A percentile compares a stretch with the other conserved stretches of the same genome.
Conservation (phyloP, 805 yeast genomes). For the Debaryomyces prosopidis region DNA sequence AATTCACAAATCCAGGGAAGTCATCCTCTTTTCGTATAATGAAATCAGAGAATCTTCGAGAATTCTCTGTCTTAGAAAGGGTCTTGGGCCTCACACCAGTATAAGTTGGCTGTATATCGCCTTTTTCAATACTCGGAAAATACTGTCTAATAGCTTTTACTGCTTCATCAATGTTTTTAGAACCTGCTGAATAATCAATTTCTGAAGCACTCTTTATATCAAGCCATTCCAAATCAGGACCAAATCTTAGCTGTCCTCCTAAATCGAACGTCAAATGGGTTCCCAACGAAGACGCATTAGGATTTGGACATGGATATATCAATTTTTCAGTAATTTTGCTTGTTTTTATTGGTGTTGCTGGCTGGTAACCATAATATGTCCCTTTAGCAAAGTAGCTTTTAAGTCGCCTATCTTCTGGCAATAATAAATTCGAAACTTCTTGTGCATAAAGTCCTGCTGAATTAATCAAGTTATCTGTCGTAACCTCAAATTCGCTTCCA, state of each 20-base stretch:
- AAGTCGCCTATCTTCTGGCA: conserved; percentile 61
- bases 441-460: conserved; percentile 82
- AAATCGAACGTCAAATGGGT: conserved; percentile 84
- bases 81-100: conserved; percentile 86
- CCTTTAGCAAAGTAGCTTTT: conserved; percentile 79
- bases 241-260: conserved; percentile 78
- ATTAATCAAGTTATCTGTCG: conserved; percentile 63
- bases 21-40: conserved; percentile 68
- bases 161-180: conserved; percentile 53
- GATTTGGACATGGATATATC: conserved; percentile 77
- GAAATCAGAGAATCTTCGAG: conserved; percentile 64
- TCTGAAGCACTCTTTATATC: conserved; percentile 31
- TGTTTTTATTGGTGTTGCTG: conserved; percentile 40
- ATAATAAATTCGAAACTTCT: conserved; percentile 62
- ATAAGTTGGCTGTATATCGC: conserved; percentile 64
- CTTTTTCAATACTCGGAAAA: conserved; percentile 56
- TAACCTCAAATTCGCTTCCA: conserved; percentile 38
- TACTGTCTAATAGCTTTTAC: conserved; percentile 58
- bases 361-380: conserved; percentile 64
- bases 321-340: conserved; percentile 28
- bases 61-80: conserved; percentile 39
- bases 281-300: conserved; percentile 73
- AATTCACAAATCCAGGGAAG: conserved; percentile 74
- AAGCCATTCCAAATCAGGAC: conserved; percentile 89
- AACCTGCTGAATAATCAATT: conserved; percentile 50